Conservation (phyloP, 2,329 filamentous ascomycete genomes). For the Pseudogymnoascus verrucosus region DNA sequence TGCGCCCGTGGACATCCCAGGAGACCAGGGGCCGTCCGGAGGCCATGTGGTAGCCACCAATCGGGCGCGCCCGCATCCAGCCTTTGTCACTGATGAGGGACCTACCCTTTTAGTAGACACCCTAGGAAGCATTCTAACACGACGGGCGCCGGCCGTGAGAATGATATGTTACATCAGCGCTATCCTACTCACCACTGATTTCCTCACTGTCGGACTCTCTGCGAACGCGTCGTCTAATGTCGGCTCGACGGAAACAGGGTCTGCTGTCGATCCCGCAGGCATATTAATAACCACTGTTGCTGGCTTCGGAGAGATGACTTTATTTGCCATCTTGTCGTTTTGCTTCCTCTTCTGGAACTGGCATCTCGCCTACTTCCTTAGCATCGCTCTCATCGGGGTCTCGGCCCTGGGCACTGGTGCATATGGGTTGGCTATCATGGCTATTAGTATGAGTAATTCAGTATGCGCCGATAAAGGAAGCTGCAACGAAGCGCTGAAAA, state of each 20-base stretch:
- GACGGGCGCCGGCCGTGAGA: neutral
- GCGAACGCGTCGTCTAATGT: neutral
- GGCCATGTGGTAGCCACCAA: neutral
- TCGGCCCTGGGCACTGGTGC: constrained; percentile 2
- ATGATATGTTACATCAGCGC: constrained; percentile 3
- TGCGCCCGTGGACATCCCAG: neutral
- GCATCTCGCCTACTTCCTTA: constrained; percentile 5
- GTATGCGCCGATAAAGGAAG: neutral
- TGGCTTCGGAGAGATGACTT: neutral
- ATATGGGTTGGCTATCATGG: constrained; percentile 7
- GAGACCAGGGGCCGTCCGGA: neutral
- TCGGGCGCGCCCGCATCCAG: neutral
- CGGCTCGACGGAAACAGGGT: neutral
- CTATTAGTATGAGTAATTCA: constrained; percentile 6
- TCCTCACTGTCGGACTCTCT: neutral
- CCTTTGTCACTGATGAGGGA: neutral
- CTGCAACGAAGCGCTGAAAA: neutral
- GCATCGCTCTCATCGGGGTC: neutral
- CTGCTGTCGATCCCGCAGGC: neutral
- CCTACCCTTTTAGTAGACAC: neutral
- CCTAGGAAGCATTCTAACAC: neutral
- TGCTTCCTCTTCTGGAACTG: constrained; percentile 4
- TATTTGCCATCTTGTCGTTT: neutral
- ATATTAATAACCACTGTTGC: neutral
- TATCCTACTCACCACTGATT: neutral